Base-by-base conservation (phyloP, 371 early-diverging fungal species). In the Haplosporangium sp. region DNA sequence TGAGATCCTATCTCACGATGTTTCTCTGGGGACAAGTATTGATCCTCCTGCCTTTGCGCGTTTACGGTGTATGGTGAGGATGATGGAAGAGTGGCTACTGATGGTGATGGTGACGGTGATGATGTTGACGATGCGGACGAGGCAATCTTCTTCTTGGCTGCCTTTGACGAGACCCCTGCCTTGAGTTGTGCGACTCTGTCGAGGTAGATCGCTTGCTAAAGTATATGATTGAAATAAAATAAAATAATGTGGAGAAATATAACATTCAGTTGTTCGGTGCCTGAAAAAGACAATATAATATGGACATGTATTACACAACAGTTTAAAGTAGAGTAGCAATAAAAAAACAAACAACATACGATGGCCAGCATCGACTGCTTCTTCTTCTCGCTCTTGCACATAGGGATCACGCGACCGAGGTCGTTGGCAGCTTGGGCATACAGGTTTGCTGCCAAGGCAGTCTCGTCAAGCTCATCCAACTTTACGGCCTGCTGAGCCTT, bases 401-500 rank as follows among this genome's bases (percentile, higher is more conserved):
- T 62, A 64, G 80, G 80, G 21, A 80, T 80, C 16, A 80, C 80
- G 5, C 80, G 63, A 6, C 64, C 80, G 29, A 80, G 80, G 55
- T 80, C 80, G 51, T 67, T 73, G 38, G 80, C 80, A 21, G 80
- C 80, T 52, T 80, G 80, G 0, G 73, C 74, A 63, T 80, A 80
- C 46, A 80, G 50, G 45, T 73, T 73, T 2, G 80, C 80, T 2
- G 80, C 80, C 64, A 80, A 43, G 0, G 66, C 42, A 5, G 73
- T 66, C 64, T 80, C 80, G n/a, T 66, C 62, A 5, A 80, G 64
- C 52, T 73, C 80, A 52, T 80, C 80, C 50, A 80, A 50, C 46
- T 80, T 73, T 3, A 80, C 80, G 13, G 80, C 80, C 48, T 80
- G 80, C 40, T 80, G 80, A 16, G 80, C 80, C 57, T 80, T 80